Evolutionary conservation across 306 rosid species (phyloP).

Genomic region (Cicer chorassanicum): DNA sequence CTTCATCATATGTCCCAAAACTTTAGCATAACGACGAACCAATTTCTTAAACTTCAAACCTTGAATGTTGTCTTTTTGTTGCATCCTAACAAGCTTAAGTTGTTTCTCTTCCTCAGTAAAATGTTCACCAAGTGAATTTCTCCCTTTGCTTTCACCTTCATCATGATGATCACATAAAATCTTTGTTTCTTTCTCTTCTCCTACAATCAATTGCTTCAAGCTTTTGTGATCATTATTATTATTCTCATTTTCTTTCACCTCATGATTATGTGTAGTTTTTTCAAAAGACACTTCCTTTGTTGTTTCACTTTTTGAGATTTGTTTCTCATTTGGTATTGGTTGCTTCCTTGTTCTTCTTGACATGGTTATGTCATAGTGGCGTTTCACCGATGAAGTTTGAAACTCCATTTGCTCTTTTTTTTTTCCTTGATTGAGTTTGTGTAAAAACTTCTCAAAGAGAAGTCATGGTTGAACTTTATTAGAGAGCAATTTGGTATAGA

Average conservation of each 20-base stretch:
- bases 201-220: slow-evolving; percentile 74
- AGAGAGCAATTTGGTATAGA: slow-evolving; percentile 35
- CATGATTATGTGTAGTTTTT: slow-evolving; percentile 19
- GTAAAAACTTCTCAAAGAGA: background rate
- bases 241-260: slow-evolving; percentile 38
- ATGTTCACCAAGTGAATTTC: slow-evolving; percentile 71
- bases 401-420: slow-evolving; percentile 54
- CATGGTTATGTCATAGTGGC: slow-evolving; percentile 73
- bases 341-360: slow-evolving; percentile 84
- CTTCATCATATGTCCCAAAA: slow-evolving; percentile 67
- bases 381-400: slow-evolving; percentile 52
- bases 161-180: background rate
- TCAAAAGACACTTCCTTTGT: slow-evolving; percentile 26
- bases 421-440: background rate
- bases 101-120: slow-evolving; percentile 70
- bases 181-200: slow-evolving; percentile 43
- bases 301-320: slow-evolving; percentile 7
- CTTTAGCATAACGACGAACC: slow-evolving; percentile 78
- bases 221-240: slow-evolving; percentile 58
- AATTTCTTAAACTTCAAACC: slow-evolving; percentile 72
- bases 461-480: slow-evolving; percentile 53
- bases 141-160: slow-evolving; percentile 43
- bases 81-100: slow-evolving; percentile 65
- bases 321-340: slow-evolving; percentile 43
- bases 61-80: slow-evolving; percentile 57